Base-by-base conservation (phyloP, 352 stramenopile genomes). In the Aphanomyces stellatus region DNA sequence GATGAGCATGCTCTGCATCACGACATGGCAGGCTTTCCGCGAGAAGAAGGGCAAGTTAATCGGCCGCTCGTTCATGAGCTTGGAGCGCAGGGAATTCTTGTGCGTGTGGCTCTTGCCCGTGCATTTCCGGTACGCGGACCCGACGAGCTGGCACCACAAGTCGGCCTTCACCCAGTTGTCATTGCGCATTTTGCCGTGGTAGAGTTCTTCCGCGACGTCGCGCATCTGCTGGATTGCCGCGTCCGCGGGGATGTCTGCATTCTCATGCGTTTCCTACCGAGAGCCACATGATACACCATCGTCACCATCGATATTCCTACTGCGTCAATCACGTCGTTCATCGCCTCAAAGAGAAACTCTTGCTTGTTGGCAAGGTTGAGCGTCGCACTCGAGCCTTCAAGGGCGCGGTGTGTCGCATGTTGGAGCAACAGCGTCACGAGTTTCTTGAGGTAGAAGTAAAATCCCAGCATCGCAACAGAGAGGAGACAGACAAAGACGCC, bases 11-110 rank as follows among this genome's bases (percentile, higher is more conserved):
- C 74, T 51, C 56, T 87, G 85, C 49, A 90, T 73, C 2, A 67
- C 27, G 22, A 88, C 81, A 28, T 90, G 79, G 77, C 80, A 88
- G 6, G 70, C 74, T 59, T 89, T 86, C 11, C 79, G 76, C 7
- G 81, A 88, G 51, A 88, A 89, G 64, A 76, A 82, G 22, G 60
- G 25, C 69, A 75, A 41, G 79, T 69, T 1, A 69, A 62, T n/a
- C 49, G 49, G 30, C 75, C 71, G 13, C 25, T 35, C 60, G 27
- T 33, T 15, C 49, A 57, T 57, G 25, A 67, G 60, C 25, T 67
- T 67, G 33, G 22, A 22, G 4, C 28, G 27, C 3, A 67, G 60
- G 5, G 60, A 57, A 37, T 57, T 57, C 30, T 3, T 7, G 30
- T 33, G 49, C 25, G 33, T 43, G 24, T 43, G 57, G 15, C 19